Evolutionary conservation across 805 yeast genomes (phyloP).

Genomic region (Kodamaea restingae): DNA sequence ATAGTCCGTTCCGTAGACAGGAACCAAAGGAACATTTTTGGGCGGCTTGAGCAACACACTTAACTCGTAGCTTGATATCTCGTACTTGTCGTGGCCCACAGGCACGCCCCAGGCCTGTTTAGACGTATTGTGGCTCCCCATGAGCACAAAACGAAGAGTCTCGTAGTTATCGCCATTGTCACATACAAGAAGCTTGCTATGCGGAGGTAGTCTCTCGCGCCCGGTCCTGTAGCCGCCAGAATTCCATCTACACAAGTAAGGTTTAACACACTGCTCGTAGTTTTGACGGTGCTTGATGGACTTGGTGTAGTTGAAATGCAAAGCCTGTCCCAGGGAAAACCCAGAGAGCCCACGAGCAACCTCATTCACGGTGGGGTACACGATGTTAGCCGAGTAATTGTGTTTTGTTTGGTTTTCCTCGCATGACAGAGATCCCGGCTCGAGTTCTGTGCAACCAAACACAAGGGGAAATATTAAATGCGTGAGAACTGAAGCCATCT

Average conservation of each 20-base stretch:
- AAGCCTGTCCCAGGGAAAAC: slow-evolving; percentile 45
- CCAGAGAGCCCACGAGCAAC: slow-evolving; percentile 42
- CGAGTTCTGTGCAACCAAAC: slow-evolving; percentile 20
- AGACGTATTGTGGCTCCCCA: slow-evolving; percentile 74
- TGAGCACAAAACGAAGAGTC: slow-evolving; percentile 60
- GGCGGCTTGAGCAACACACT: slow-evolving; percentile 25
- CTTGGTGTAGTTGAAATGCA: slow-evolving; percentile 41
- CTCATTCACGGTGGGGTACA: slow-evolving; percentile 44
- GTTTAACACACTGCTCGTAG: slow-evolving; percentile 36
- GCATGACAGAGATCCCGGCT: slow-evolving; percentile 23
- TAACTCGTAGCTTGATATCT: slow-evolving; percentile 36
- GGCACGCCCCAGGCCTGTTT: slow-evolving; percentile 76
- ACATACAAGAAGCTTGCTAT: slow-evolving; percentile 63
- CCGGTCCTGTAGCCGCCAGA: slow-evolving; percentile 20
- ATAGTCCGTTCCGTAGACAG: slow-evolving; percentile 40
- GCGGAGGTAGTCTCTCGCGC: slow-evolving; percentile 48
- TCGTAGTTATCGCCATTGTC: slow-evolving; percentile 48
- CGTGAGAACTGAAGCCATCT: slow-evolving; percentile 40
- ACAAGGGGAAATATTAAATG: slow-evolving; percentile 47
- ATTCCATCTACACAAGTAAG: slow-evolving; percentile 47
- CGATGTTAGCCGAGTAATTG: slow-evolving; percentile 31
- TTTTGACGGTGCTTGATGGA: slow-evolving; percentile 28
- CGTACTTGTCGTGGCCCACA: slow-evolving; percentile 17
- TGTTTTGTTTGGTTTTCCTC: slow-evolving; percentile 18
- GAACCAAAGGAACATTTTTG: slow-evolving; percentile 32